Evolutionary conservation across 371 early-diverging fungal genomes (phyloP).

Genomic region (Mortierella sp.): DNA sequence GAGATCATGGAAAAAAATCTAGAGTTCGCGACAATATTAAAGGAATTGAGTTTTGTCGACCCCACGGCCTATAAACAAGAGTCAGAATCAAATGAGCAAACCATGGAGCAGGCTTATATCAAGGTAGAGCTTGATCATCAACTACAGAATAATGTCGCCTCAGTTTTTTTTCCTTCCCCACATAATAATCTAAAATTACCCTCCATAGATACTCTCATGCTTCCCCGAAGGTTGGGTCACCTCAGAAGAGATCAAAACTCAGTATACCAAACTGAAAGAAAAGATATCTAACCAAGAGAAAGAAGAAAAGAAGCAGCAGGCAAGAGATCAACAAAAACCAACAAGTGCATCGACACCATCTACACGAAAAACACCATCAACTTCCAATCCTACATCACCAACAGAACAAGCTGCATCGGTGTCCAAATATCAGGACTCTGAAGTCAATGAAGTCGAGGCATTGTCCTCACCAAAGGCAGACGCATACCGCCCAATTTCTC

Average conservation of each 20-base stretch:
- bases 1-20: constrained; percentile 34
- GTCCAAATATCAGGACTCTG: not conserved
- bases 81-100: constrained; percentile 53
- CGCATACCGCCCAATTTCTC: not conserved
- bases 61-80: not conserved
- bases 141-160: not conserved
- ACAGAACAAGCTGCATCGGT: not conserved
- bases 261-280: constrained; percentile 60
- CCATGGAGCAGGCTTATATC: constrained; percentile 59
- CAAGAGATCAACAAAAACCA: not conserved
- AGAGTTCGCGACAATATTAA: constrained; percentile 16
- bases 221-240: constrained; percentile 67
- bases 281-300: constrained; percentile 17
- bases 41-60: constrained; percentile 14
- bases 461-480: not conserved
- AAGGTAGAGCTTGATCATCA: constrained; percentile 46
- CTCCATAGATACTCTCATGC: constrained; percentile 56
- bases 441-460: not conserved
- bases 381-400: not conserved
- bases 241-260: constrained; percentile 60
- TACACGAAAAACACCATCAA: not conserved
- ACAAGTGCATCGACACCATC: not conserved
- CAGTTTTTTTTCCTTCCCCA: not conserved
- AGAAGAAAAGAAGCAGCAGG: not conserved
- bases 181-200: constrained; percentile 2